phyloP scores from a whole-genome alignment of 2,329 filamentous ascomycete genomes.

The Colletotrichum plurivorum region DNA sequence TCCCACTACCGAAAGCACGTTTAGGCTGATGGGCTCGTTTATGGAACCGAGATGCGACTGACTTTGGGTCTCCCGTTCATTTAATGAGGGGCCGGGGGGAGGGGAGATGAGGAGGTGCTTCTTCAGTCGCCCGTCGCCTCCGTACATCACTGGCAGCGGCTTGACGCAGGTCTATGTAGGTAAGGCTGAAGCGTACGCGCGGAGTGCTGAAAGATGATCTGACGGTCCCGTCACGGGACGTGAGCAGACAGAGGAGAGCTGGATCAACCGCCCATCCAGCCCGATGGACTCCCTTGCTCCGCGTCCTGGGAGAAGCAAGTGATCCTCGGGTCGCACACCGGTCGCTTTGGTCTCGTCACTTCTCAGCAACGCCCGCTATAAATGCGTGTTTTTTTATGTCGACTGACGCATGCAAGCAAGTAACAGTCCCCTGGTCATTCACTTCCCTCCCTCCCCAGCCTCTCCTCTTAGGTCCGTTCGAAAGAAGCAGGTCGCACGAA shows the following conservation, averaged over 20 bases:
- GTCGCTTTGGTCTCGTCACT: conserved; percentile 4
- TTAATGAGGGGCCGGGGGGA: too few relatives aligned
- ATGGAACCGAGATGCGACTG: conserved; percentile 18
- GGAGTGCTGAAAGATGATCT: neutral
- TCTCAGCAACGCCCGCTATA: conserved; percentile 5
- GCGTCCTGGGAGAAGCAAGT: conserved; percentile 28
- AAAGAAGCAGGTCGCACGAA: conserved; percentile 1
- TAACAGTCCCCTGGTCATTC: neutral
- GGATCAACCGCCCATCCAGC: conserved; percentile 36
- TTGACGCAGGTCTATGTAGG: conserved; percentile 12
- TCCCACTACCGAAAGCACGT: conserved; percentile 9
- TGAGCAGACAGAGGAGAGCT: neutral
- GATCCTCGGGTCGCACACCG: conserved; percentile 30
- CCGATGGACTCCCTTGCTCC: conserved; percentile 35
- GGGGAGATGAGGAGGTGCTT: conserved; percentile 3
- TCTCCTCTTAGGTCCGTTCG: neutral
- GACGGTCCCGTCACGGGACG: conserved; percentile 15
- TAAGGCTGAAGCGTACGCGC: conserved; percentile 23
- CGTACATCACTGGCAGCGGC: neutral
- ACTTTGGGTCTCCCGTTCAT: conserved; percentile 2
- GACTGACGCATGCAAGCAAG: conserved; percentile 8
- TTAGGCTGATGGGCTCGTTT: conserved; percentile 7
- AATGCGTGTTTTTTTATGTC: too few relatives aligned
- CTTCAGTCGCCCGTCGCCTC: neutral
- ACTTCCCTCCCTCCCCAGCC: neutral